Percentiles rank a stretch among this genome's conserved stretches.
phyloP scores from a whole-genome alignment of 1,139 yeast species.

The Yamadazyma conglobata region DNA sequence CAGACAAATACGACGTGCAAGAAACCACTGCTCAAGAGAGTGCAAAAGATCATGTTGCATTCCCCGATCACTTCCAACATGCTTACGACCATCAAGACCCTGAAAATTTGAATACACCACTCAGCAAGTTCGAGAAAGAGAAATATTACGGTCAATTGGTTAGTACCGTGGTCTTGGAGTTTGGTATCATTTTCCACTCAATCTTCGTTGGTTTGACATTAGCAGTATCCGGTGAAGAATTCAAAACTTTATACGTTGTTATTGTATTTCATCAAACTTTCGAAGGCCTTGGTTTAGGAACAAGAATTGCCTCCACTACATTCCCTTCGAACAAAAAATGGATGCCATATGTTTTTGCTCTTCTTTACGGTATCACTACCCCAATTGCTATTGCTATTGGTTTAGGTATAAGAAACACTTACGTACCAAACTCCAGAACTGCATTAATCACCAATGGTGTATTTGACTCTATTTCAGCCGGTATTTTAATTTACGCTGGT shows the following conservation, averaged over 20 bases:
- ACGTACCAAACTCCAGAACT: slow-evolving; percentile 56
- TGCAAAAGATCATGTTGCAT: slow-evolving; percentile 18
- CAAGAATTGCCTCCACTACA: slow-evolving; percentile 70
- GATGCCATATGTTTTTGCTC: slow-evolving; percentile 60
- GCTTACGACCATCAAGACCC: slow-evolving; percentile 53
- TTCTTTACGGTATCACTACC: slow-evolving; percentile 67
- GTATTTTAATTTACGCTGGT: slow-evolving; percentile 82
- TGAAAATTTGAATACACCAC: slow-evolving; percentile 44
- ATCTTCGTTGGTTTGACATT: slow-evolving; percentile 73
- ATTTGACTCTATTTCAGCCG: slow-evolving; percentile 81
- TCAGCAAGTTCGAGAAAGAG: slow-evolving; percentile 30
- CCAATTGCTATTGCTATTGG: slow-evolving; percentile 88
- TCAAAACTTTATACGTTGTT: slow-evolving; percentile 71
- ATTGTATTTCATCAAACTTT: slow-evolving; percentile 87
- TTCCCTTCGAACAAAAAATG: slow-evolving; percentile 52
- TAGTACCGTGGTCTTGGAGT: slow-evolving; percentile 61
- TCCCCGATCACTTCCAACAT: slow-evolving; percentile 47
- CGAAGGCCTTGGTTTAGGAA: slow-evolving; percentile 90
- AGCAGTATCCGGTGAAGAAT: slow-evolving; percentile 71
- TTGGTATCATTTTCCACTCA: slow-evolving; percentile 80
- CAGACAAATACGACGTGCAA: slow-evolving; percentile 17
- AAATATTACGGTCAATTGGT: slow-evolving; percentile 44
- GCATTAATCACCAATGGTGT: slow-evolving; percentile 73
- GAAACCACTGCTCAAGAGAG: slow-evolving; percentile 19
- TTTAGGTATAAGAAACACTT: slow-evolving; percentile 70